These are phyloP conservation scores for Brassica rapa DNA, from an alignment of 345 rosid genomes.

Conservation along the genomic window DNA sequence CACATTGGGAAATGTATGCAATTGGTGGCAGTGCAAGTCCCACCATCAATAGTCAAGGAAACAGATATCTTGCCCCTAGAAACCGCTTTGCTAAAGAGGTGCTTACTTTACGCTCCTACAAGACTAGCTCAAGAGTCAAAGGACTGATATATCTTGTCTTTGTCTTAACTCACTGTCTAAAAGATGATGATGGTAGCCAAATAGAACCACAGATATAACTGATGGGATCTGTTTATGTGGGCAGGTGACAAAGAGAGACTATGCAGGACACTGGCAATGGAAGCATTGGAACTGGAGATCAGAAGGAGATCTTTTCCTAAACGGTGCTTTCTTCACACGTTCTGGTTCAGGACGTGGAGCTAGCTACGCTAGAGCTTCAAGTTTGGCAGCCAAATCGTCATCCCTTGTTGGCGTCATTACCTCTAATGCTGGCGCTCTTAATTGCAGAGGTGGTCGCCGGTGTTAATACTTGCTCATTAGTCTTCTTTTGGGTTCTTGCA, in stretches of 20 bases:
- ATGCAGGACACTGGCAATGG: constrained; percentile 42
- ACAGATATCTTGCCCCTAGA: constrained; percentile 83
- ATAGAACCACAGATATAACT: background rate
- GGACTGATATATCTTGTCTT: background rate
- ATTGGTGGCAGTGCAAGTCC: constrained; percentile 98
- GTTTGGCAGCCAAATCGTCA: constrained; percentile 65
- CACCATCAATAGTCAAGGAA: constrained; percentile 96
- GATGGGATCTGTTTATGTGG: constrained; percentile 1
- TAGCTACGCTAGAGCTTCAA: constrained; percentile 68
- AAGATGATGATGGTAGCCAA: background rate
- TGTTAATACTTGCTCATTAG: constrained; percentile 45
- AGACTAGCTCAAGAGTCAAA: constrained; percentile 2
- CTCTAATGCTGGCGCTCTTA: constrained; percentile 53
- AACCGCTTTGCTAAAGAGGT: constrained; percentile 76
- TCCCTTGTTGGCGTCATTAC: constrained; percentile 55
- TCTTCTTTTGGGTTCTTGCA: constrained; percentile 27
- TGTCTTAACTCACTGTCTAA: background rate
- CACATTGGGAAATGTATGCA: constrained; percentile 99
- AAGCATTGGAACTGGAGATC: constrained; percentile 73
- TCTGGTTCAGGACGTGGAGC: constrained; percentile 56
- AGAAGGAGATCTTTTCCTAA: constrained; percentile 55
- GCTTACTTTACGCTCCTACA: background rate
- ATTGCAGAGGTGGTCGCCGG: constrained; percentile 52
- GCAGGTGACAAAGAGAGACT: constrained; percentile 61
- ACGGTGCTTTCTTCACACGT: constrained; percentile 62